Evolutionary conservation across 441 rosid genomes (phyloP).

Genomic region (Erodium texanum): DNA sequence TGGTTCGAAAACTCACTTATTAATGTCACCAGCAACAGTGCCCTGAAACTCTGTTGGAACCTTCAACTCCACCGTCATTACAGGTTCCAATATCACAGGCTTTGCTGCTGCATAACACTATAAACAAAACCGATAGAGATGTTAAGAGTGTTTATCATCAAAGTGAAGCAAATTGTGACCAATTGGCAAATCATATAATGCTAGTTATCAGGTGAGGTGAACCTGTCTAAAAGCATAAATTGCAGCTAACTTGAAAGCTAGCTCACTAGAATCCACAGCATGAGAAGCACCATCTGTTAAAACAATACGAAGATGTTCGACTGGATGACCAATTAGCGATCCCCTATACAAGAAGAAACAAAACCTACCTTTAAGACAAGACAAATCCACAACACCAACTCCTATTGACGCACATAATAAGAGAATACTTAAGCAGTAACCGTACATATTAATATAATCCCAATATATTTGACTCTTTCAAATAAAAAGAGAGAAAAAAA

Average conservation of each 20-base stretch:
- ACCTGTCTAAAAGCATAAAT: slow-evolving; percentile 97
- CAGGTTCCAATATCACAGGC: slow-evolving; percentile 89
- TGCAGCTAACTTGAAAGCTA: slow-evolving; percentile 90
- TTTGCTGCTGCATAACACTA: slow-evolving; percentile 77
- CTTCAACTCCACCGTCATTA: slow-evolving; percentile 90
- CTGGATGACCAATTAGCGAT: slow-evolving; percentile 89
- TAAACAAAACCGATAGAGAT: slow-evolving; percentile 6
- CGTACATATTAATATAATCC: neutral
- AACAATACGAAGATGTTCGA: slow-evolving; percentile 69
- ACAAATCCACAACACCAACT: neutral
- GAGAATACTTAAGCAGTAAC: too few relatives aligned
- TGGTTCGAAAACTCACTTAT: slow-evolving; percentile 49
- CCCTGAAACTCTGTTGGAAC: slow-evolving; percentile 96
- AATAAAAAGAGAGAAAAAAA: neutral
- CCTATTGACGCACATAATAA: too few relatives aligned
- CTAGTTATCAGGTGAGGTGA: neutral
- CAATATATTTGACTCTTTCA: neutral
- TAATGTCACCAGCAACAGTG: slow-evolving; percentile 84
- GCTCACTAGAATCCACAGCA: slow-evolving; percentile 94
- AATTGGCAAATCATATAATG: neutral
- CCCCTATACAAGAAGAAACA: slow-evolving; percentile 43
- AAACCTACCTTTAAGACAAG: slow-evolving; percentile 11
- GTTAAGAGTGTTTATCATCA: neutral
- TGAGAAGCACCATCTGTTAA: slow-evolving; percentile 93
- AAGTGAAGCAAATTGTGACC: neutral